phyloP scores from a whole-genome alignment of 2,329 filamentous ascomycete genomes.

The Furcasterigmium sp. region DNA sequence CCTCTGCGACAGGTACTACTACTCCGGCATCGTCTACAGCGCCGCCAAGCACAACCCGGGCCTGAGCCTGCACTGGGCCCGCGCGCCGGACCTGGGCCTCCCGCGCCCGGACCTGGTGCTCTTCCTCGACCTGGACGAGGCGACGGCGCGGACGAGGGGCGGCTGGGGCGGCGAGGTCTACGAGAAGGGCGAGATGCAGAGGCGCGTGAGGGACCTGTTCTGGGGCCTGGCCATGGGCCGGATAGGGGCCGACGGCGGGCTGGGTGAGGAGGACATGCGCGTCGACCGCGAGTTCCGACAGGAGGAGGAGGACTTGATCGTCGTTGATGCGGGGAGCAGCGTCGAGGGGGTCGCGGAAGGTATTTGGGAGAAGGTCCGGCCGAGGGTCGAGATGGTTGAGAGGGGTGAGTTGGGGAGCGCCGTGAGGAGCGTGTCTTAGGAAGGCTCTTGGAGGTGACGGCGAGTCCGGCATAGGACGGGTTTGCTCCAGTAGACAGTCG shows the following conservation, averaged over 20 bases:
- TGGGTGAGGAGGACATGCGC: constrained; percentile 15
- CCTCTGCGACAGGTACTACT: constrained; percentile 89
- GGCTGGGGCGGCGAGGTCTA: constrained; percentile 88
- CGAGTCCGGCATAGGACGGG: too few species aligned
- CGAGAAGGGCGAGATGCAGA: constrained; percentile 79
- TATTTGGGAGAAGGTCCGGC: constrained; percentile 47
- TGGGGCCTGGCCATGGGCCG: constrained; percentile 46
- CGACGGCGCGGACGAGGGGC: constrained; percentile 68
- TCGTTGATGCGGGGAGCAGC: constrained; percentile 47
- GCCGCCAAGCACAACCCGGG: constrained; percentile 75
- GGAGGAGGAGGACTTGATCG: constrained; percentile 47
- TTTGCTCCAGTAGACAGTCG: too few species aligned
- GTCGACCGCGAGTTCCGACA: constrained; percentile 31
- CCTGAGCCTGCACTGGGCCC: constrained; percentile 73
- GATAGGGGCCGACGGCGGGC: constrained; percentile 24
- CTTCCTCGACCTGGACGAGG: constrained; percentile 77
- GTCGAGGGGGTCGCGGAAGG: constrained; percentile 52
- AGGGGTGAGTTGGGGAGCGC: constrained; percentile 39
- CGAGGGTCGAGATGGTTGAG: constrained; percentile 43
- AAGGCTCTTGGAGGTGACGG: too few species aligned
- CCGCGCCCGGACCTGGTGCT: constrained; percentile 83
- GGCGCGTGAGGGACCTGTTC: constrained; percentile 71
- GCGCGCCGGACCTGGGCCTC: constrained; percentile 77
- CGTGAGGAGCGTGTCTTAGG: constrained; percentile 34
- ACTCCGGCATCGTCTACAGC: constrained; percentile 89